These are phyloP conservation scores for Thalassiosira profunda DNA, from an alignment of 108 stramenopile genomes.

Conservation along the genomic window DNA sequence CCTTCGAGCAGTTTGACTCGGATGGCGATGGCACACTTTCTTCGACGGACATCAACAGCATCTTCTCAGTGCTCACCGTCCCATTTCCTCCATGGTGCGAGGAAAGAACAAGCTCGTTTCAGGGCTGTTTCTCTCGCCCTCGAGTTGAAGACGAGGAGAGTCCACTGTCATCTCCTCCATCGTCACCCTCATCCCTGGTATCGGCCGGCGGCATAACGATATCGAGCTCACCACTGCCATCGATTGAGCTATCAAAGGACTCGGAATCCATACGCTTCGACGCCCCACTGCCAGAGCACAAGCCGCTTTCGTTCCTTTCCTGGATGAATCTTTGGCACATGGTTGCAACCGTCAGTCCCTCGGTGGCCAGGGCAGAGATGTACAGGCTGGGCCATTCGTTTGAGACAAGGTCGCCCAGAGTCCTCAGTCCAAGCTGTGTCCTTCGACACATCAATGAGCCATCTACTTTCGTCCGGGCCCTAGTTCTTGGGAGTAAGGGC, in stretches of 20 bases:
- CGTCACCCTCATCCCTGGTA: conserved; percentile 50
- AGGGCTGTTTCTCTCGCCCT: conserved; percentile 68
- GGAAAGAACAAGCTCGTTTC: conserved; percentile 55
- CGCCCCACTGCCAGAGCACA: neutral
- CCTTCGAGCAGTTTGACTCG: conserved; percentile 78
- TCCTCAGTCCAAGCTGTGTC: neutral
- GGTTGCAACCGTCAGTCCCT: conserved; percentile 68
- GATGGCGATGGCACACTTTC: conserved; percentile 72
- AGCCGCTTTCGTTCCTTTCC: conserved; percentile 65
- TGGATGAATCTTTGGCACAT: conserved; percentile 90
- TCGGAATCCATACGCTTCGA: conserved; percentile 2
- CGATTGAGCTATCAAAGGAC: conserved; percentile 56
- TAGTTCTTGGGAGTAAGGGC: conserved; percentile 66
- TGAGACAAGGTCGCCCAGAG: neutral
- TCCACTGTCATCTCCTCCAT: conserved; percentile 34
- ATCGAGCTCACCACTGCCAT: conserved; percentile 69
- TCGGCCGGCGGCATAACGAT: conserved; percentile 83
- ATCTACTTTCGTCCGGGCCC: conserved; percentile 60
- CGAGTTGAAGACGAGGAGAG: conserved; percentile 31
- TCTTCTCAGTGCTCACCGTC: conserved; percentile 70
- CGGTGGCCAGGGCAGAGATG: conserved; percentile 62
- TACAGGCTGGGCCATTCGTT: conserved; percentile 73
- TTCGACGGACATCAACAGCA: conserved; percentile 46
- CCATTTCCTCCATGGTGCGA: conserved; percentile 82
- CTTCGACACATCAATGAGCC: conserved; percentile 24